Evolutionary conservation across 495 filamentous ascomycete species (phyloP).

Genomic region (Neurospora intermedia): DNA sequence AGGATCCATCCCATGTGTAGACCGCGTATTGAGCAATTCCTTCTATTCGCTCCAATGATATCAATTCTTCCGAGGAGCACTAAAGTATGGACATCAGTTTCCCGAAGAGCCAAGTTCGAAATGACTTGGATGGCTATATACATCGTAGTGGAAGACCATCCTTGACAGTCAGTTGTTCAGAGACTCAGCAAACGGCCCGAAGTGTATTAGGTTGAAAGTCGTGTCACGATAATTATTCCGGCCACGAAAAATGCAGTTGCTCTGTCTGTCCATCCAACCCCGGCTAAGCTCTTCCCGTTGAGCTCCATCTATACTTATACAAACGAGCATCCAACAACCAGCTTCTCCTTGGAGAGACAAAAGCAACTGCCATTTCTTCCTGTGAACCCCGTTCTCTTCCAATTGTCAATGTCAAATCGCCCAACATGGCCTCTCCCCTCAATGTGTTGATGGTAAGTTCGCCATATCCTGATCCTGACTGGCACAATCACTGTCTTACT

Average conservation of each 20-base stretch:
- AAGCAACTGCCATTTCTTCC: neutral
- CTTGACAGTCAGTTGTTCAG: neutral
- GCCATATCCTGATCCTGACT: constrained; percentile 5
- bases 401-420: neutral
- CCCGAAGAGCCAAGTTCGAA: neutral
- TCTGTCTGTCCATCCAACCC: neutral
- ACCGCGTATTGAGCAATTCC: neutral
- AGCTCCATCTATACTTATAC: neutral
- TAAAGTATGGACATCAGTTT: neutral
- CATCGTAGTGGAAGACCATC: no score
- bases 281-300: neutral
- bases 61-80: neutral
- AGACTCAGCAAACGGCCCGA: neutral
- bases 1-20: neutral
- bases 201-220: neutral
- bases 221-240: neutral
- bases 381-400: neutral
- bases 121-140: neutral
- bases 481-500: neutral
- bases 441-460: constrained; percentile 74
- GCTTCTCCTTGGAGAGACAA: neutral
- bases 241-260: neutral
- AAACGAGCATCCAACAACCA: neutral
- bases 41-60: neutral
- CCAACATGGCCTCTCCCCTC: constrained; percentile 24